Evolutionary conservation across 345 rosid species (phyloP).

Genomic region (Litchi chinensis): DNA sequence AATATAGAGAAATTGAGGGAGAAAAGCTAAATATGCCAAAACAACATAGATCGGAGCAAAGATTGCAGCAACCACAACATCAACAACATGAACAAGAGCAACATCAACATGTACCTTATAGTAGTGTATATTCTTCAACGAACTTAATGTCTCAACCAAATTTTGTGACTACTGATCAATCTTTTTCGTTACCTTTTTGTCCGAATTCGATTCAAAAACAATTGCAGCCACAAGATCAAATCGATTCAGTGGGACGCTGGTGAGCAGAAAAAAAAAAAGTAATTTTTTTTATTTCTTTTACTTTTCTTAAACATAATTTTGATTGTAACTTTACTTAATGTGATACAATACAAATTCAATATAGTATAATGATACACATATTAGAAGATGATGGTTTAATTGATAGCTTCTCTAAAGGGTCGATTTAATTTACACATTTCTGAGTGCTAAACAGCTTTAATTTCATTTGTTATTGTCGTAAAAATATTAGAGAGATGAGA

Average conservation of each 20-base stretch:
- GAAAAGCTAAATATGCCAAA: conserved; percentile 64
- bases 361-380: not conserved
- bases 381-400: not conserved
- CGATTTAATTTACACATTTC: too few species aligned
- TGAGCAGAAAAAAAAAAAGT: conserved; percentile 22
- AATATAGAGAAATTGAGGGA: conserved; percentile 66
- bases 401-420: not conserved
- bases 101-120: conserved; percentile 35
- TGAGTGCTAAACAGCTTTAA: too few species aligned
- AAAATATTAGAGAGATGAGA: too few species aligned
- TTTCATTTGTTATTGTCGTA: too few species aligned
- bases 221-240: conserved; percentile 63
- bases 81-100: conserved; percentile 37
- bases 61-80: conserved; percentile 28
- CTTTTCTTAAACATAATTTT: not conserved
- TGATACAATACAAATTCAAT: not conserved
- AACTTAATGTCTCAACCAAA: conserved; percentile 42
- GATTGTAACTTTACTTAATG: not conserved
- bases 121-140: conserved; percentile 44
- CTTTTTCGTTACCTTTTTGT: conserved; percentile 59
- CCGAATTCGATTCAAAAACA: conserved; percentile 61
- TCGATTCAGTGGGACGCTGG: conserved; percentile 55
- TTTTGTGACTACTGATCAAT: conserved; percentile 44
- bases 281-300: not conserved
- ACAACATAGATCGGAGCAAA: conserved; percentile 40